These are phyloP conservation scores for Achaetomiella virescens DNA, from an alignment of 495 filamentous ascomycete genomes.

Conservation along the genomic window DNA sequence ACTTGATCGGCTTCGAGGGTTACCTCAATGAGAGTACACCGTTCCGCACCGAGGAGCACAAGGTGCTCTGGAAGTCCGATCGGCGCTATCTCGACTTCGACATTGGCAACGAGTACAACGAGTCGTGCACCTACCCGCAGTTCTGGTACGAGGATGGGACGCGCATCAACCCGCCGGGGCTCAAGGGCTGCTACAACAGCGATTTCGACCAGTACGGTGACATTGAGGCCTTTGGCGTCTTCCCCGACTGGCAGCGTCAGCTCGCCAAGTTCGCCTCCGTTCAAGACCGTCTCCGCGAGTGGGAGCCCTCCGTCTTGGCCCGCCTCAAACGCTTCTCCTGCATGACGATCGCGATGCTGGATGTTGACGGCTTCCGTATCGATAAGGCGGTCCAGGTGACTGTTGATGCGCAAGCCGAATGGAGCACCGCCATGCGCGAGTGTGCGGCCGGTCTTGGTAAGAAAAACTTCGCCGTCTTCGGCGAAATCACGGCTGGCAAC, in stretches of 20 bases:
- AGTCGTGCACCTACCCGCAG: slow-evolving; percentile 56
- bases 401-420: slow-evolving; percentile 56
- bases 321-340: slow-evolving; percentile 61
- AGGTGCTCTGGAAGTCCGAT: slow-evolving; percentile 51
- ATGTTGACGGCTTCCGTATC: slow-evolving; percentile 64
- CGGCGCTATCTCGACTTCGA: slow-evolving; percentile 59
- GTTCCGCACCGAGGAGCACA: slow-evolving; percentile 52
- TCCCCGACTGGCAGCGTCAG: slow-evolving; percentile 59
- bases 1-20: slow-evolving; percentile 63
- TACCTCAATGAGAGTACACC: slow-evolving; percentile 61
- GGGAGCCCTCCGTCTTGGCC: slow-evolving; percentile 54
- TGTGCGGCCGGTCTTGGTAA: slow-evolving; percentile 55
- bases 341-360: slow-evolving; percentile 56
- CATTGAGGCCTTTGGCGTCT: slow-evolving; percentile 62
- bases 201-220: slow-evolving; percentile 70
- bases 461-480: slow-evolving; percentile 58
- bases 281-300: slow-evolving; percentile 69
- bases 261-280: slow-evolving; percentile 69
- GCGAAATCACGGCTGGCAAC: slow-evolving; percentile 61
- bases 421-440: slow-evolving; percentile 46
- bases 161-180: slow-evolving; percentile 42
- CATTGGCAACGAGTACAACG: slow-evolving; percentile 52
- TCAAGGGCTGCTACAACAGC: slow-evolving; percentile 60
- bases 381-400: slow-evolving; percentile 65
- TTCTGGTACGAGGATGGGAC: slow-evolving; percentile 63